Percentiles rank a stretch among this genome's conserved stretches.
Conservation (phyloP, 2,329 filamentous ascomycete species). For the Neonectria faginata region DNA sequence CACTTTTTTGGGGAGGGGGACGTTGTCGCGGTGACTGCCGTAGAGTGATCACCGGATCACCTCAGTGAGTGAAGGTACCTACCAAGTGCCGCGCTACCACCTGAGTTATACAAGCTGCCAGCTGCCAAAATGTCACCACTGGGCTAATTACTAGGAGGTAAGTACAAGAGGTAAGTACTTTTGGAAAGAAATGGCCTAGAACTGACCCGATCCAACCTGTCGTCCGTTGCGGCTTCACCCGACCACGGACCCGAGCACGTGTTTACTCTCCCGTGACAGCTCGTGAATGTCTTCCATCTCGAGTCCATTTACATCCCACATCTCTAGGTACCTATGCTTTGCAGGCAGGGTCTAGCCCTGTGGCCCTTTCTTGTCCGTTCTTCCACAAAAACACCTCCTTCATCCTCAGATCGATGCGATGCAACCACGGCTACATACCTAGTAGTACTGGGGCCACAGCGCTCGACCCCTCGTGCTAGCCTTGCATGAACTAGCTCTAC, state of each 20-base stretch:
- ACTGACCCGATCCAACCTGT: no score
- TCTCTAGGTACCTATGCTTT: neutral
- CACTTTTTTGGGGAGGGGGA: constrained; percentile 23
- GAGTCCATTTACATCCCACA: neutral
- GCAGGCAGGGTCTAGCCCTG: constrained; percentile 11
- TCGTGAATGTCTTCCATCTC: neutral
- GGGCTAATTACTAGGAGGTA: no score
- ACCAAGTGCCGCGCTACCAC: neutral
- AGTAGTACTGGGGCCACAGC: neutral
- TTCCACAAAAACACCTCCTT: neutral
- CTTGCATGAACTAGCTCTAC: constrained; percentile 25
- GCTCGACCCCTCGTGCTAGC: constrained; percentile 4
- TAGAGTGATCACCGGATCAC: neutral
- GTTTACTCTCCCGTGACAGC: neutral
- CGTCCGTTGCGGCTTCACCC: constrained; percentile 21
- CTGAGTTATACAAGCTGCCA: neutral
- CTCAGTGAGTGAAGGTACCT: neutral
- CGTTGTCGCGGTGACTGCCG: constrained; percentile 39
- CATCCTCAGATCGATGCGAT: constrained; percentile 11
- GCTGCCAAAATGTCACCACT: neutral
- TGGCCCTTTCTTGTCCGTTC: neutral
- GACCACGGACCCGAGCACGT: constrained; percentile 5
- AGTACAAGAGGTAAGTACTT: no score
- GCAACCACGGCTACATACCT: constrained; percentile 6
- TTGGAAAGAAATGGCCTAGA: no score